Percentiles rank a stretch among this genome's conserved stretches.
phyloP scores from a whole-genome alignment of 75 land plant genomes.

The Gnetum montanum region DNA sequence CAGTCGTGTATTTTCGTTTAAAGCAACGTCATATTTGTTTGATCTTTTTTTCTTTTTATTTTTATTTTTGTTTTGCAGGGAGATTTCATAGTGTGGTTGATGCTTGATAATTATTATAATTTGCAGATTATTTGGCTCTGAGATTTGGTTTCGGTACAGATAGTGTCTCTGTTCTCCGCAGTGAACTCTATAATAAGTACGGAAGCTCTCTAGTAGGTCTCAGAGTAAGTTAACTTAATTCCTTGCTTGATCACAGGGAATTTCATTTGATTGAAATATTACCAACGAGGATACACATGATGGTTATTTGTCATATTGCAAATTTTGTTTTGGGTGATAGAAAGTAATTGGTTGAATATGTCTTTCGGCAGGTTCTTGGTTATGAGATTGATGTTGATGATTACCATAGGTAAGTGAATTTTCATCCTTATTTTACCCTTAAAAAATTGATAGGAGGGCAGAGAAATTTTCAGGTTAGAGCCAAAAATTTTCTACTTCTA shows the following conservation, averaged over 20 bases:
- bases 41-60: neutral
- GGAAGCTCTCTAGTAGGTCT: constrained; percentile 87
- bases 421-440: neutral
- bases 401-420: constrained; percentile 48
- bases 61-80: neutral
- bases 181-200: constrained; percentile 49
- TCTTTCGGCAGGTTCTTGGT: constrained; percentile 49
- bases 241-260: neutral
- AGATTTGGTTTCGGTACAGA: constrained; percentile 42
- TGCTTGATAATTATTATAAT: too few species aligned
- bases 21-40: neutral
- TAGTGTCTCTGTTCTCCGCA: constrained; percentile 35
- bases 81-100: neutral
- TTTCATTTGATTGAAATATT: neutral
- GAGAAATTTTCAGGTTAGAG: neutral
- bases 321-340: too few species aligned
- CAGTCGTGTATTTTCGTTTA: neutral
- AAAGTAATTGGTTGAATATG: too few species aligned
- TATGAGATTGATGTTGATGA: constrained; percentile 66
- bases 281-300: neutral
- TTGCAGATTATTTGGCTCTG: constrained; percentile 55
- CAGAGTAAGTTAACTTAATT: constrained; percentile 28
- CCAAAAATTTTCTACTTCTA: neutral
- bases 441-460: too few species aligned
- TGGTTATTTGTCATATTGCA: neutral